phyloP scores from a whole-genome alignment of 805 yeast genomes.

The Zygoascus flipseniorum region DNA sequence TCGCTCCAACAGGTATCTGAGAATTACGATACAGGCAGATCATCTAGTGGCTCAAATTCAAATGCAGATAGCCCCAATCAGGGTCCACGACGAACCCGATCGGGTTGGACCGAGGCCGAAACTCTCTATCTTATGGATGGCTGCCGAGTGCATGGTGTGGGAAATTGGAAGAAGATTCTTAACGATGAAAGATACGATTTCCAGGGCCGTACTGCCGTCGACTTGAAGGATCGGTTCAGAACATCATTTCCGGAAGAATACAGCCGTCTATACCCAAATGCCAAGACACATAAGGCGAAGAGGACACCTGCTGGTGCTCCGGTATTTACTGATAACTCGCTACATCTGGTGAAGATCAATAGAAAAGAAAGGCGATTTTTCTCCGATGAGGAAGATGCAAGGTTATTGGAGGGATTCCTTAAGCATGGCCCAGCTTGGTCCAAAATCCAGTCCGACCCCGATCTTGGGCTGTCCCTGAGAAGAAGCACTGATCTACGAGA shows the following conservation, averaged over 20 bases:
- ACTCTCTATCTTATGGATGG: conserved; percentile 36
- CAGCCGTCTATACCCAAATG: conserved; percentile 36
- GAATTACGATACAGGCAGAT: not conserved
- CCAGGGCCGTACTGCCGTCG: conserved; percentile 38
- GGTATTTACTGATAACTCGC: not conserved
- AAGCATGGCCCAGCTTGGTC: conserved; percentile 40
- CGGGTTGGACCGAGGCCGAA: conserved; percentile 37
- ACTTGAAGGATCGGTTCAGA: conserved; percentile 37
- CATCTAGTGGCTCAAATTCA: not conserved
- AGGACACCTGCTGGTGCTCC: conserved; percentile 1
- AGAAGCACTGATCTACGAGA: conserved; percentile 38
- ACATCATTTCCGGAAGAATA: conserved; percentile 39
- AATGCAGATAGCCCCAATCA: not conserved
- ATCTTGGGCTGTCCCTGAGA: conserved; percentile 30
- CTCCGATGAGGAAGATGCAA: conserved; percentile 35
- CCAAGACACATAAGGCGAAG: conserved; percentile 34
- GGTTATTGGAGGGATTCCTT: conserved; percentile 34
- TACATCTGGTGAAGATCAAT: conserved; percentile 31
- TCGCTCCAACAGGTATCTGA: not conserved
- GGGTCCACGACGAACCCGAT: conserved; percentile 30
- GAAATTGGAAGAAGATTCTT: conserved; percentile 40
- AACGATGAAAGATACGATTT: conserved; percentile 33
- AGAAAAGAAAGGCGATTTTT: conserved; percentile 37
- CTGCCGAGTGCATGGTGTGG: conserved; percentile 35
- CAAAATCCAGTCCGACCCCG: conserved; percentile 35